Base-by-base conservation (phyloP, 1,139 yeast species). In the Kodamaea anthophila region DNA sequence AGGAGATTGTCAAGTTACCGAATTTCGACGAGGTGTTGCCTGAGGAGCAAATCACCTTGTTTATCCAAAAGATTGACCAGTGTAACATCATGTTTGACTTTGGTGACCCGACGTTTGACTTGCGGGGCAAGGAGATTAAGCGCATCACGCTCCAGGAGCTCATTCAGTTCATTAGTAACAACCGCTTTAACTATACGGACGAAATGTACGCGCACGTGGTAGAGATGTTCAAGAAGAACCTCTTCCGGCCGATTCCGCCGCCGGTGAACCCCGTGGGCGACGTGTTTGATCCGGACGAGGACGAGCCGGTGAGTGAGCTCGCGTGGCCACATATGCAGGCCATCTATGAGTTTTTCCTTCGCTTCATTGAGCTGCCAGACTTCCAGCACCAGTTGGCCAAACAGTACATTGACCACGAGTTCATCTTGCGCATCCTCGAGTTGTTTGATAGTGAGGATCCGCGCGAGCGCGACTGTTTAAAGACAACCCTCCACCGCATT, bases 271-370 rank as follows among this genome's bases (percentile, higher is more conserved):
- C 97, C 4, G 74, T 88, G 23, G 98, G 98, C 21, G 98, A 93
- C 39, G 72, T 91, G 16, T 93, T 74, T 55, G 98, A 93, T 48
- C 98, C 99, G 0, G 98, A 91, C 60, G 99, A 91, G 60, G 98
- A 91, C 59, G 99, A 91, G 58, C 97, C 97, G 2, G 94, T 91
- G 24, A 77, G 78, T 48, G 98, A 93, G 53, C 76, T 91, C 38
- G 91, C 97, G 5, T 91, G 99, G 99, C 96, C 98, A 4, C 99
- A 91, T 55, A 91, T 93, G 96, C 94, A 86, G 58, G 75, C 88
- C 24, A 94, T 88, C 24, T 91, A 93, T 60, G 97, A 91, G 54
- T 86, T 91, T 49, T 91, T 91, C 53, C 64, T 93, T 39, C 68
- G 96, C 47, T 91, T 91, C 58, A 81, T 91, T 39, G 98, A 91